These are phyloP conservation scores for Striga asiatica DNA, from an alignment of 257 asterid genomes.

Conservation along the genomic window DNA sequence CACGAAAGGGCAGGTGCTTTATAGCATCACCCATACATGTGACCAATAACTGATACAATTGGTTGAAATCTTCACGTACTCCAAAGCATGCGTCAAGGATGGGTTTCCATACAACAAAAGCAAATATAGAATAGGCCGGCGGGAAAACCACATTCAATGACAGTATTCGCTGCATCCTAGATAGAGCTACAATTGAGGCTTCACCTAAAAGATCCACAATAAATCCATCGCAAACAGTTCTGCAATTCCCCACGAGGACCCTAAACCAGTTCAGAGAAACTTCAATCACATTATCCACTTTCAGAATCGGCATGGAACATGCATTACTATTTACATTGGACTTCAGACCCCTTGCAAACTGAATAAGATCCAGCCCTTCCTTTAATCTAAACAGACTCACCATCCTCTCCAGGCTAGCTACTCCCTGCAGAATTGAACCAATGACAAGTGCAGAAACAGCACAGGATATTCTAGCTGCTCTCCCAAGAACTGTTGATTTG, in stretches of 20 bases:
- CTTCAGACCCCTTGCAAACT: slow-evolving; percentile 65
- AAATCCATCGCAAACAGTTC: slow-evolving; percentile 82
- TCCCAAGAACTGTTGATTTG: slow-evolving; percentile 47
- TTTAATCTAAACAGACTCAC: slow-evolving; percentile 68
- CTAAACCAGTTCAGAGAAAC: slow-evolving; percentile 93
- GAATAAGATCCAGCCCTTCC: slow-evolving; percentile 86
- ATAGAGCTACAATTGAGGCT: slow-evolving; percentile 69
- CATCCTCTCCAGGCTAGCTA: slow-evolving; percentile 86
- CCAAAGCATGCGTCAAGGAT: slow-evolving; percentile 47
- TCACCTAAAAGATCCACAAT: slow-evolving; percentile 84
- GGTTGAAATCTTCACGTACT: slow-evolving; percentile 69
- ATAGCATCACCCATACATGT: slow-evolving; percentile 59
- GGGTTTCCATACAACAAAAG: slow-evolving; percentile 78
- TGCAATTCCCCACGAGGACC: slow-evolving; percentile 94
- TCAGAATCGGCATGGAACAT: slow-evolving; percentile 52
- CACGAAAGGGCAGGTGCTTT: slow-evolving; percentile 91
- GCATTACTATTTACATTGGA: slow-evolving; percentile 74
- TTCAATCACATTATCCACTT: slow-evolving; percentile 69
- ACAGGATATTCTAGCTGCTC: slow-evolving; percentile 52
- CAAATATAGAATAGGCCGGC: slow-evolving; percentile 81
- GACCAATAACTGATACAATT: slow-evolving; percentile 46
- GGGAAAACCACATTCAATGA: slow-evolving; percentile 67
- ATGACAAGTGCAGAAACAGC: slow-evolving; percentile 79
- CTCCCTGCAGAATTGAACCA: slow-evolving; percentile 88
- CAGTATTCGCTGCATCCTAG: slow-evolving; percentile 77